These are phyloP conservation scores for Cylindrotheca fusiformis DNA, from an alignment of 108 stramenopile species.

Conservation along the genomic window DNA sequence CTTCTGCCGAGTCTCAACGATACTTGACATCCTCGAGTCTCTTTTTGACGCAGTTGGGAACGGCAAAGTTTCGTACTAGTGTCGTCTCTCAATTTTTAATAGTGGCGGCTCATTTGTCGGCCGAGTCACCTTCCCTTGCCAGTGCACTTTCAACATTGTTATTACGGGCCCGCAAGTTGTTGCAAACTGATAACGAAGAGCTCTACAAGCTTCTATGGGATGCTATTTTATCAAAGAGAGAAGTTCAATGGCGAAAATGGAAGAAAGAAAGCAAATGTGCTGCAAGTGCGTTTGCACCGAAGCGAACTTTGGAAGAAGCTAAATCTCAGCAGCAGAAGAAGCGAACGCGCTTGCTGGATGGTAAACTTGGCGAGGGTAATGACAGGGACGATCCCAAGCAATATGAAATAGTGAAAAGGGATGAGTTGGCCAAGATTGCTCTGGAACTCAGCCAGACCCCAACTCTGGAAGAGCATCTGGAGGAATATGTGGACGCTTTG, in stretches of 20 bases:
- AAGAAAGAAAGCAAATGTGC: constrained; percentile 67
- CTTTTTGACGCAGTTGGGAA: constrained; percentile 56
- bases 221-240: constrained; percentile 48
- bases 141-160: constrained; percentile 30
- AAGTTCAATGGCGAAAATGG: constrained; percentile 71
- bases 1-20: constrained; percentile 26
- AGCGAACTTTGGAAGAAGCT: constrained; percentile 4
- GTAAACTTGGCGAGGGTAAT: neutral
- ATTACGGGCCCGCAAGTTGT: constrained; percentile 42
- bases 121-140: constrained; percentile 35
- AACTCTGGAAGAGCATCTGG: constrained; percentile 51
- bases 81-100: constrained; percentile 74
- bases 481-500: constrained; percentile 73
- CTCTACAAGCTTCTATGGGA: constrained; percentile 17
- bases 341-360: neutral
- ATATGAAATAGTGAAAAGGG: constrained; percentile 11
- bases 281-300: constrained; percentile 34
- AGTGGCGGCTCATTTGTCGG: constrained; percentile 51
- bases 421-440: constrained; percentile 12
- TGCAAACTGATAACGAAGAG: constrained; percentile 21
- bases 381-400: neutral
- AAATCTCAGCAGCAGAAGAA: neutral
- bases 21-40: constrained; percentile 68
- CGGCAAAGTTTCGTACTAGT: constrained; percentile 50
- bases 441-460: constrained; percentile 27